Percentiles rank a stretch among this genome's conserved stretches.
Evolutionary conservation across 2,329 filamentous ascomycete species (phyloP).

Genomic region (Fonsecaea monophora): DNA sequence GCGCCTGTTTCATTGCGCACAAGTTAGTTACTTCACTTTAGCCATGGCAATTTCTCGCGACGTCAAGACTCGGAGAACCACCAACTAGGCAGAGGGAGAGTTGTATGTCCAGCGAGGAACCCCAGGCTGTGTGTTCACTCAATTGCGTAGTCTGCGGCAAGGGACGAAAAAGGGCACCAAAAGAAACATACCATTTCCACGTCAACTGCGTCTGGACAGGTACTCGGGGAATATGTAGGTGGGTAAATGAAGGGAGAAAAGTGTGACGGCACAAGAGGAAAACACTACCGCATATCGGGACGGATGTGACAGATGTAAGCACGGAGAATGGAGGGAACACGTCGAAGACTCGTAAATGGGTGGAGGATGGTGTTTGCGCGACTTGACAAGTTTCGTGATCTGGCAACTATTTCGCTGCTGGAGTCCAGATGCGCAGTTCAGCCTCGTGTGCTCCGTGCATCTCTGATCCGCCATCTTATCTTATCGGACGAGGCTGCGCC

Average conservation of each 20-base stretch:
- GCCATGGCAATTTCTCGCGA: background rate
- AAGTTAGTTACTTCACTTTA: background rate
- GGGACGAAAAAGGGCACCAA: background rate
- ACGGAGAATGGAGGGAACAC: background rate
- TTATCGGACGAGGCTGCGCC: background rate
- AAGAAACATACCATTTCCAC: slow-evolving; percentile 25
- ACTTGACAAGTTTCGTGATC: slow-evolving; percentile 16
- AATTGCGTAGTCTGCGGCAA: background rate
- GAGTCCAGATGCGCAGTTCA: background rate
- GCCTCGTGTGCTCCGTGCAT: background rate
- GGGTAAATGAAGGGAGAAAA: background rate
- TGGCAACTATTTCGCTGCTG: slow-evolving; percentile 23
- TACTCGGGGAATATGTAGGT: background rate
- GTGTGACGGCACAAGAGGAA: background rate
- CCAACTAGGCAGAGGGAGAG: background rate
- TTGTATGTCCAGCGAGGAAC: background rate
- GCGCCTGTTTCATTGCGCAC: slow-evolving; percentile 58
- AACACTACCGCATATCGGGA: slow-evolving; percentile 29
- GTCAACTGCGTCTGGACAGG: background rate
- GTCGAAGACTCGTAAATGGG: background rate
- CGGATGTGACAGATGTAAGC: background rate
- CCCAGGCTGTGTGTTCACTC: background rate
- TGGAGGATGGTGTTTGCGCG: background rate
- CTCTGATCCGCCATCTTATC: background rate
- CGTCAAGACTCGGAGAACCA: background rate